Evolutionary conservation across 192 early-diverging fungal genomes (phyloP), one percentile per base, ranked within the genome.

Genomic region (Podila verticillata): DNA sequence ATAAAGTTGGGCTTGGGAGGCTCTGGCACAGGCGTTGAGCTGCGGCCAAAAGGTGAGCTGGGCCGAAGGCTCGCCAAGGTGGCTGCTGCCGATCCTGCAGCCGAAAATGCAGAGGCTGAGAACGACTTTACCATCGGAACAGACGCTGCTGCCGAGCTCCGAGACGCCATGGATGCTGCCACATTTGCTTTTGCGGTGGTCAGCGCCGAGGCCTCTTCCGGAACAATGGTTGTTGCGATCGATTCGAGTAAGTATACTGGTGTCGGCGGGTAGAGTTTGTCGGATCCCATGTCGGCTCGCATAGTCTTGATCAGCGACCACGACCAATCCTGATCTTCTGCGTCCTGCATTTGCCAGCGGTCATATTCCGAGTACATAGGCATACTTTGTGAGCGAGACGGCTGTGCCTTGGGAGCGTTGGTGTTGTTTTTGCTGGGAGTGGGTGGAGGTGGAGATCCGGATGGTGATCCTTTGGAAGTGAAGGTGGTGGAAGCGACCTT

Each of bases 271-370:
- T 93, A 96, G 19, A 96, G 84, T 65, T 96, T 96, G 51, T 95
- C 95, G 26, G 91, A 89, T 54, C 85, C 79, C 95, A 96, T 96
- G 57, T 90, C 92, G 2, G 95, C 93, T 2, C 93, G 79, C 82
- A 96, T 84, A 0, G 94, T 94, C 69, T 94, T 94, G 66, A 94
- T 87, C 48, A 94, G 75, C 9, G 92, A 91, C 92, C 93, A 93
- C 63, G 92, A 91, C 93, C 94, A 96, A 68, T 95, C 88, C 28
- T 93, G 91, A 57, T 93, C 85, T 12, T 87, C 87, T 12, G 82
- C 70, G 5, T 73, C 73, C 48, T 75, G 68, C 20, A 81, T 66
- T 54, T 83, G 67, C 68, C 68, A 79, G 2, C 59, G 59, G 29
- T 79, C 75, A 20, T 79, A 72, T 67, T 79, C 75, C 20, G 75